Conservation (phyloP, 2,329 filamentous ascomycete species). For the Aspergillus chevalieri region DNA sequence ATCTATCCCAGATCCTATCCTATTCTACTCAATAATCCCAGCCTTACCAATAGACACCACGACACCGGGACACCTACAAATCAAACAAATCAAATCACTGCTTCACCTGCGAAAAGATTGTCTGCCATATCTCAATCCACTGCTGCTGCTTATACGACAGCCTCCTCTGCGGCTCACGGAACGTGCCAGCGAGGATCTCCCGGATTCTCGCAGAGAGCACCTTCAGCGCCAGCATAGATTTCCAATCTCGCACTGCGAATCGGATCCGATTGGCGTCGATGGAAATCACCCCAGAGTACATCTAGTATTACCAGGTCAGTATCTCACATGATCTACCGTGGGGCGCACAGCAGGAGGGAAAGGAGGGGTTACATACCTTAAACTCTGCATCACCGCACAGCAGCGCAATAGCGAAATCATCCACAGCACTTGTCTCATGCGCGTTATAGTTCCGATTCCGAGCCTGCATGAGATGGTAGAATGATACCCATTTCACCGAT, state of each 20-base stretch:
- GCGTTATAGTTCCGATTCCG: constrained; percentile 76
- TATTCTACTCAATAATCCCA: not conserved
- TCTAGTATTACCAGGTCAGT: constrained; percentile 37
- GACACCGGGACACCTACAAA: not conserved
- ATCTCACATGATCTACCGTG: not conserved
- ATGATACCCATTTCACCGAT: constrained; percentile 72
- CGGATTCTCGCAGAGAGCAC: constrained; percentile 65
- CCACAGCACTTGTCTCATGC: constrained; percentile 75
- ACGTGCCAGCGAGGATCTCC: constrained; percentile 66
- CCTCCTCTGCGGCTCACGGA: constrained; percentile 43
- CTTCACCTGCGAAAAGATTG: constrained; percentile 50
- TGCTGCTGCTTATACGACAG: constrained; percentile 59
- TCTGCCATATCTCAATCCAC: constrained; percentile 70
- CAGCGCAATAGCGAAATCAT: constrained; percentile 75
- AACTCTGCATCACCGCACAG: constrained; percentile 85
- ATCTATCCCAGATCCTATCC: not conserved
- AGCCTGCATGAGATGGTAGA: constrained; percentile 96
- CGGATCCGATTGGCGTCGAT: constrained; percentile 82
- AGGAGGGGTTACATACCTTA: constrained; percentile 53
- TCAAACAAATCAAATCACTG: constrained; percentile 9
- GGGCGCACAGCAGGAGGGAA: not conserved
- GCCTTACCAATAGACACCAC: not conserved
- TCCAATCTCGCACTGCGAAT: constrained; percentile 83
- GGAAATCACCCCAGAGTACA: constrained; percentile 80
- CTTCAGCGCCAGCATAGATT: constrained; percentile 83